Conservation (phyloP, 495 filamentous ascomycete species). For the Penicillium verhagenii region DNA sequence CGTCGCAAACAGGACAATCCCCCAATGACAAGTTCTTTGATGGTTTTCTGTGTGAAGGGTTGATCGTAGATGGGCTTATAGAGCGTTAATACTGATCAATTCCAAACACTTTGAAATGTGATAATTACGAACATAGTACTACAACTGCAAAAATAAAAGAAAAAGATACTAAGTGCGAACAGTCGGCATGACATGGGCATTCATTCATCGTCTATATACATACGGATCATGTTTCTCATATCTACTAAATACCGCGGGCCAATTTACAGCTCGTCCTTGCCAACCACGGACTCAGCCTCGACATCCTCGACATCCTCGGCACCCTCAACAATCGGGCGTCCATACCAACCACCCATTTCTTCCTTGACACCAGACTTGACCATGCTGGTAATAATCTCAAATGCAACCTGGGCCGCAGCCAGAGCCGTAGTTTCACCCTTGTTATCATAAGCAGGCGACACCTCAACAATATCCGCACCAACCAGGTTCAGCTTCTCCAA, state of each 20-base stretch:
- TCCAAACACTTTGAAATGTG: not conserved
- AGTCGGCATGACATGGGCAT: not conserved
- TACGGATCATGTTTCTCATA: slow-evolving; percentile 17
- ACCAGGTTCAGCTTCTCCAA: slow-evolving; percentile 69
- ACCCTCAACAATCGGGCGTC: slow-evolving; percentile 23
- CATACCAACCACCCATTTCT: slow-evolving; percentile 48
- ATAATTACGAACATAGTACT: not conserved
- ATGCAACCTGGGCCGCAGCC: slow-evolving; percentile 78
- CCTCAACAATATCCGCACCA: slow-evolving; percentile 80
- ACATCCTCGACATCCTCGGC: not conserved
- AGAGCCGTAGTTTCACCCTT: slow-evolving; percentile 80
- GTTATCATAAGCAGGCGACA: slow-evolving; percentile 82
- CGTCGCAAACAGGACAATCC: slow-evolving; percentile 17
- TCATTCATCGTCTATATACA: slow-evolving; percentile 13
- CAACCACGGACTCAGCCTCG: slow-evolving; percentile 15
- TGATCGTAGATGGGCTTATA: not conserved
- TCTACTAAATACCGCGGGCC: slow-evolving; percentile 8
- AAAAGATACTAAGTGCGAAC: not conserved
- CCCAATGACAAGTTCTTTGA: slow-evolving; percentile 16
- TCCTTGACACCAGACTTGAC: slow-evolving; percentile 62
- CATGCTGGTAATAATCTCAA: slow-evolving; percentile 79
- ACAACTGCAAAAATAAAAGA: too few species aligned
- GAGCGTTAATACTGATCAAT: not conserved
- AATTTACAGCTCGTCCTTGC: slow-evolving; percentile 46
- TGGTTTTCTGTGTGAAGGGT: slow-evolving; percentile 1